These are phyloP conservation scores for California macrophylla DNA, from an alignment of 441 rosid genomes.

Conservation along the genomic window DNA sequence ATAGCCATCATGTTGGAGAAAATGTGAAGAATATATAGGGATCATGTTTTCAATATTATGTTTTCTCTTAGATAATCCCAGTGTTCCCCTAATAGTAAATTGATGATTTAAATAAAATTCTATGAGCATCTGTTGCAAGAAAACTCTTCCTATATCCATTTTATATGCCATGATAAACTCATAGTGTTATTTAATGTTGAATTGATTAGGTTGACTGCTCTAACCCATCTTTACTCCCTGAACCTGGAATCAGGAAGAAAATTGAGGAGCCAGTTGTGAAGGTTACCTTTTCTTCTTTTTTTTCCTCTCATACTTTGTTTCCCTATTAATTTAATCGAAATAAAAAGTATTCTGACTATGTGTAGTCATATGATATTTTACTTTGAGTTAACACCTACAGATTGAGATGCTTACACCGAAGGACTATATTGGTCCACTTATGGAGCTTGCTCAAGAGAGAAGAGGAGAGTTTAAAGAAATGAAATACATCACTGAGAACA, in stretches of 20 bases:
- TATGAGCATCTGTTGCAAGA: not conserved
- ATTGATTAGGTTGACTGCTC: conserved; percentile 76
- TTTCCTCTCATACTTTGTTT: not conserved
- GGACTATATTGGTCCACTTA: conserved; percentile 81
- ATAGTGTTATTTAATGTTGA: conserved; percentile 16
- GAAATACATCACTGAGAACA: conserved; percentile 76
- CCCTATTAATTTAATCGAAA: not conserved
- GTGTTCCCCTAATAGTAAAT: not conserved
- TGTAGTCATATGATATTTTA: conserved; percentile 13
- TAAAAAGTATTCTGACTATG: conserved; percentile 6
- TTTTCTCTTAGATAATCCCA: not conserved
- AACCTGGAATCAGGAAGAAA: conserved; percentile 79
- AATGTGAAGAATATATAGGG: not conserved
- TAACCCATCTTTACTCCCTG: conserved; percentile 92
- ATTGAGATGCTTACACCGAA: conserved; percentile 96
- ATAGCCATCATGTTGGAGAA: not conserved
- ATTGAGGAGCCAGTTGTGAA: conserved; percentile 90
- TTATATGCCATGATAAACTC: conserved; percentile 15
- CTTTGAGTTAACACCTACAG: conserved; percentile 32
- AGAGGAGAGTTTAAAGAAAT: conserved; percentile 91
- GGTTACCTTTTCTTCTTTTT: conserved; percentile 44
- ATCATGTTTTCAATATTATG: not conserved
- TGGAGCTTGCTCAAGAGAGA: conserved; percentile 96
- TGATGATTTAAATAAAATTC: not conserved
- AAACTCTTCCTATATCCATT: not conserved